These are phyloP conservation scores for Phytophthora hibernalis DNA, from an alignment of 352 stramenopile genomes.

Conservation along the genomic window DNA sequence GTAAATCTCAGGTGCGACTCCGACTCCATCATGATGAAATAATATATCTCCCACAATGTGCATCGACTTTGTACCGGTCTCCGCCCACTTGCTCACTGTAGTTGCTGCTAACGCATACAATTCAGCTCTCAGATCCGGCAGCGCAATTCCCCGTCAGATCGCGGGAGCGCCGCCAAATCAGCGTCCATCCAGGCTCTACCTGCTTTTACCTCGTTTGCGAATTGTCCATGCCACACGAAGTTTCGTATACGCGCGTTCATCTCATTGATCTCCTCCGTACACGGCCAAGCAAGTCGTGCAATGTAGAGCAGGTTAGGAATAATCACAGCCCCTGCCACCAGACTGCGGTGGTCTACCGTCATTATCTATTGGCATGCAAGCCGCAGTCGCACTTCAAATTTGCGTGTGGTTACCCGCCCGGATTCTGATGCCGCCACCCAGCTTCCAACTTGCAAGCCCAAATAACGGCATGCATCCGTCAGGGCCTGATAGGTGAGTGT, in stretches of 20 bases:
- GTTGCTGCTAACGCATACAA: not conserved
- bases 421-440: not conserved
- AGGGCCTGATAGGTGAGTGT: not conserved
- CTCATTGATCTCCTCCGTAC: not conserved
- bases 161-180: not conserved
- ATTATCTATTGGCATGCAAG: not conserved
- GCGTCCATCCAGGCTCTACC: not conserved
- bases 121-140: not conserved
- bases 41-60: not conserved
- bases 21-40: not conserved
- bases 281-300: not conserved
- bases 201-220: not conserved
- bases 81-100: not conserved
- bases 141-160: not conserved
- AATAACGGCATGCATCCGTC: not conserved
- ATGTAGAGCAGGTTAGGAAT: not conserved
- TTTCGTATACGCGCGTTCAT: not conserved
- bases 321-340: not conserved
- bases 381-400: not conserved
- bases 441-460: not conserved
- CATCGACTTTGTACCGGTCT: not conserved
- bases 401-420: not conserved
- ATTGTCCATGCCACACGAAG: not conserved
- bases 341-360: not conserved
- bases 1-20: not conserved